phyloP scores from a whole-genome alignment of 192 early-diverging fungal species.

The Entomortierella lignicola region DNA sequence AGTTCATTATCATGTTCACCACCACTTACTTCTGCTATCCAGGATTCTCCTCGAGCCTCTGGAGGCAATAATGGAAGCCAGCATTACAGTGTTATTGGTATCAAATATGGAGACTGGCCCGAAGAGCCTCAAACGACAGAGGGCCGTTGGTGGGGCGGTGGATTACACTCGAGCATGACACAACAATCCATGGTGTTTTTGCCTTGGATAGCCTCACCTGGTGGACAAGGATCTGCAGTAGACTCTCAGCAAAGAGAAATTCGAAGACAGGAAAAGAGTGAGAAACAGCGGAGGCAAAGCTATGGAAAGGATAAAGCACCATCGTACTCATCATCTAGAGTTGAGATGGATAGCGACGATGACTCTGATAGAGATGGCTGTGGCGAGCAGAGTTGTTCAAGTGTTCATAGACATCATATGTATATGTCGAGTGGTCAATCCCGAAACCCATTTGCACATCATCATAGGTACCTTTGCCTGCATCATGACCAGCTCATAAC shows the following conservation, averaged over 20 bases:
- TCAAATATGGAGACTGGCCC: slow-evolving; percentile 39
- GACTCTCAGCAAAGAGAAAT: slow-evolving; percentile 22
- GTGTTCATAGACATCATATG: slow-evolving; percentile 23
- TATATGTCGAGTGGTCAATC: slow-evolving; percentile 2
- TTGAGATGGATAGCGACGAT: background rate
- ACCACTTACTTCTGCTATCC: background rate
- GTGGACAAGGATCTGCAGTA: background rate
- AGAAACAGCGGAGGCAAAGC: background rate
- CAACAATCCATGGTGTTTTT: slow-evolving; percentile 35
- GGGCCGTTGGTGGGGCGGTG: slow-evolving; percentile 34
- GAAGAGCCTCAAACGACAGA: slow-evolving; percentile 12
- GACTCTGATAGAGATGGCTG: background rate
- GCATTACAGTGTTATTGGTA: slow-evolving; percentile 41
- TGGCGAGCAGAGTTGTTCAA: background rate
- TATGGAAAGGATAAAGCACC: background rate
- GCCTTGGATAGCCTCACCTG: slow-evolving; percentile 14
- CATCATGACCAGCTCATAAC: slow-evolving; percentile 46
- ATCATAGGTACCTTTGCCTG: slow-evolving; percentile 40
- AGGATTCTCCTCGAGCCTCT: background rate
- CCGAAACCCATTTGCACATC: slow-evolving; percentile 3
- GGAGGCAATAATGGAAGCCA: slow-evolving; percentile 3
- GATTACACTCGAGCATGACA: slow-evolving; percentile 12
- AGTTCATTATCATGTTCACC: background rate
- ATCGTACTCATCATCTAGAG: too few relatives aligned
- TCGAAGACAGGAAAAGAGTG: slow-evolving; percentile 1